Conservation (phyloP, 352 stramenopile species). For the Pythium insidiosum region DNA sequence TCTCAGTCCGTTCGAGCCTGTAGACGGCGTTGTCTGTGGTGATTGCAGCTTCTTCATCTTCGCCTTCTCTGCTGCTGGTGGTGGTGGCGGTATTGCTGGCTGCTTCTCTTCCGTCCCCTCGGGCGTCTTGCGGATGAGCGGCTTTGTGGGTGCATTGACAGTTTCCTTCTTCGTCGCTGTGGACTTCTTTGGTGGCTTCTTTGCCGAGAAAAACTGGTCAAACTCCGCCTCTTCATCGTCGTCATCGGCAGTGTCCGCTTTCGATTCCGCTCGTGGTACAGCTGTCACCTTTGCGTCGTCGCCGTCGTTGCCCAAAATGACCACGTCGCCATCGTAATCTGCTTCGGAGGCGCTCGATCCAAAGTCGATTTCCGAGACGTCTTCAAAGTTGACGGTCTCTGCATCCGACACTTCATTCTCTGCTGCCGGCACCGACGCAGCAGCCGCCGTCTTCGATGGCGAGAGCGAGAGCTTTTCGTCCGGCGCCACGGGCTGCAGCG, state of each 20-base stretch:
- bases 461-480: conserved; percentile 10
- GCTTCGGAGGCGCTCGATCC: conserved; percentile 12
- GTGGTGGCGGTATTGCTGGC: not conserved
- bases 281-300: too few species aligned
- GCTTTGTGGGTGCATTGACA: not conserved
- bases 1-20: conserved; percentile 13
- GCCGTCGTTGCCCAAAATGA: not conserved
- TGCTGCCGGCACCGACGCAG: not conserved
- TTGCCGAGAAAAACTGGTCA: conserved; percentile 14
- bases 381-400: conserved; percentile 9
- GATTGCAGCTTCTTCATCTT: not conserved
- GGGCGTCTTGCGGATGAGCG: not conserved
- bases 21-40: not conserved
- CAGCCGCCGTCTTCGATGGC: not conserved
- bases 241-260: not conserved
- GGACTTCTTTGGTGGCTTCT: conserved; percentile 1
- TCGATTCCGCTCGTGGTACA: too few species aligned
- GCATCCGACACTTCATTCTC: conserved; percentile 1
- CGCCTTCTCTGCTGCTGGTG: not conserved
- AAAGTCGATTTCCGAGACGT: conserved; percentile 16
- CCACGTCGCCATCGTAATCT: conserved; percentile 4
- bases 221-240: conserved; percentile 8
- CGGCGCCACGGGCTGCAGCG: conserved; percentile 9
- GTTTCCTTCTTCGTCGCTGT: not conserved
- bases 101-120: not conserved